phyloP scores from a whole-genome alignment of 1,284 basidiomycete species.

The Cutaneotrichosporon daszewskae region DNA sequence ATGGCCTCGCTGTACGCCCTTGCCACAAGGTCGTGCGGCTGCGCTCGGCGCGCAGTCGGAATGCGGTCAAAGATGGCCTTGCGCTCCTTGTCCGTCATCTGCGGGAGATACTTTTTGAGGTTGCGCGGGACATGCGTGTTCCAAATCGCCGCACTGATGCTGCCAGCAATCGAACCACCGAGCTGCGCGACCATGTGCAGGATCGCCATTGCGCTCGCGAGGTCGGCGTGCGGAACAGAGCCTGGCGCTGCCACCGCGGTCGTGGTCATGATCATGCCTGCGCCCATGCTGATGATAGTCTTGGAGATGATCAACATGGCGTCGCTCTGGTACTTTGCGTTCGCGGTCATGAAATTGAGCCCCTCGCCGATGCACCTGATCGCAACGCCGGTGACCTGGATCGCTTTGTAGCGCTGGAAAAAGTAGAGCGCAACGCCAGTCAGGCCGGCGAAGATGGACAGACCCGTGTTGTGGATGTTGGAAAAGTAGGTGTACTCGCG shows the following conservation, averaged over 20 bases:
- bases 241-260: constrained; percentile 44
- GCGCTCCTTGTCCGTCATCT: constrained; percentile 23
- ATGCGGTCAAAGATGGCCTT: constrained; percentile 33
- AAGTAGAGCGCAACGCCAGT: constrained; percentile 45
- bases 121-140: constrained; percentile 25
- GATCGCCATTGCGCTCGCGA: constrained; percentile 44
- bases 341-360: constrained; percentile 6
- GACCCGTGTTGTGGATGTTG: constrained; percentile 37
- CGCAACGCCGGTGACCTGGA: constrained; percentile 30
- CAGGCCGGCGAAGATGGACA: constrained; percentile 42
- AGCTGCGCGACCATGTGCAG: constrained; percentile 46
- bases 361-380: constrained; percentile 26
- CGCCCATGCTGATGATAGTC: constrained; percentile 20
- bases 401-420: constrained; percentile 49
- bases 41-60: constrained; percentile 23
- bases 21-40: constrained; percentile 30
- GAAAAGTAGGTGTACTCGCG: constrained; percentile 30
- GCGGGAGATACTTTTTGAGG: constrained; percentile 27
- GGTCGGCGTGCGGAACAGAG: constrained; percentile 44
- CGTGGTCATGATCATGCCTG: constrained; percentile 36
- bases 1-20: constrained; percentile 32
- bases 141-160: constrained; percentile 41
- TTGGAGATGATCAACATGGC: constrained; percentile 37
- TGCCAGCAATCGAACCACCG: constrained; percentile 43
- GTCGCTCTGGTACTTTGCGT: constrained; percentile 5